Percentiles rank a stretch among this genome's conserved stretches.
Evolutionary conservation across 1,284 basidiomycete genomes (phyloP).

Genomic region (Mycena sp.): DNA sequence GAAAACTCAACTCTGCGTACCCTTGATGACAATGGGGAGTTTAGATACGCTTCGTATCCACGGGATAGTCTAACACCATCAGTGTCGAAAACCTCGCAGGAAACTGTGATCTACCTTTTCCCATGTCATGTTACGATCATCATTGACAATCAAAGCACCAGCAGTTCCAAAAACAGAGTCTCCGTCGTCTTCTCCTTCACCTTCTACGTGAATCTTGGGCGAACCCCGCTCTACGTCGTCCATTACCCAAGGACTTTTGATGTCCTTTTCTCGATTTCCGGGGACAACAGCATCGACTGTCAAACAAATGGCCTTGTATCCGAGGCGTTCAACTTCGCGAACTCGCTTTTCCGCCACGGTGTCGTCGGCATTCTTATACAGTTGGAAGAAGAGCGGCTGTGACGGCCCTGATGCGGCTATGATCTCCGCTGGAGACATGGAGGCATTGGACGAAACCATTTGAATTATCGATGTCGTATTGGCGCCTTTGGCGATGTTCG

Average conservation of each 20-base stretch:
- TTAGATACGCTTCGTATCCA: conserved; percentile 83
- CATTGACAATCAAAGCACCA: conserved; percentile 68
- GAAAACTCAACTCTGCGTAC: conserved; percentile 41
- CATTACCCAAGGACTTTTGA: conserved; percentile 67
- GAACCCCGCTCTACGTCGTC: conserved; percentile 65
- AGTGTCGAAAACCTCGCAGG: background rate
- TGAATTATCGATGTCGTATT: conserved; percentile 82
- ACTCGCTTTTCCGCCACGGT: conserved; percentile 77
- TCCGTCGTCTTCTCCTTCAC: conserved; percentile 45
- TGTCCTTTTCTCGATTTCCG: conserved; percentile 88
- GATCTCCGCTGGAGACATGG: conserved; percentile 79
- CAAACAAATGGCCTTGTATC: conserved; percentile 88
- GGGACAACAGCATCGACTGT: conserved; percentile 92
- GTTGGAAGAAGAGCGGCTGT: conserved; percentile 85
- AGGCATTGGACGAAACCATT: conserved; percentile 91
- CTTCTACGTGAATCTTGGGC: conserved; percentile 47
- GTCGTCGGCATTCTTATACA: conserved; percentile 88
- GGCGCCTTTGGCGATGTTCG: conserved; percentile 84
- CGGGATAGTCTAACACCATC: conserved; percentile 65
- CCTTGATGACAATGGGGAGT: conserved; percentile 88
- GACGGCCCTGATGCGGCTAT: conserved; percentile 63
- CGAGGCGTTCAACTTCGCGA: conserved; percentile 73
- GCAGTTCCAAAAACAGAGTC: conserved; percentile 67
- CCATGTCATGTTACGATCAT: conserved; percentile 81
- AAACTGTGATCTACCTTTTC: conserved; percentile 53